Evolutionary conservation across 257 asterid genomes (phyloP).

Genomic region (Nicotiana noctiflora): DNA sequence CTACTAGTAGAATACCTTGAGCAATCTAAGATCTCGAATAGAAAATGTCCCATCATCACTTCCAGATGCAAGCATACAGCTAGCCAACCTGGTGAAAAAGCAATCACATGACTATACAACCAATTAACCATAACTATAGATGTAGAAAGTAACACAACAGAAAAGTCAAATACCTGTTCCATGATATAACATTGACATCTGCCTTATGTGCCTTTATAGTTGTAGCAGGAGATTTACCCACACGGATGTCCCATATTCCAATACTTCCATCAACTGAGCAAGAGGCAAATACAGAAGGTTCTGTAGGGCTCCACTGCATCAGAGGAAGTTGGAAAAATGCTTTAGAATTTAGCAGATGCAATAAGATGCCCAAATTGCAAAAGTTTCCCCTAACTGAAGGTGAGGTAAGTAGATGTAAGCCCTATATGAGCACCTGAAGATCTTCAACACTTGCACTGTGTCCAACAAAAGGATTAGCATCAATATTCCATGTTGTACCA

Average conservation of each 20-base stretch:
- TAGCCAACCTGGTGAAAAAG: constrained; percentile 55
- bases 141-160: background rate
- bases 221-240: constrained; percentile 72
- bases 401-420: background rate
- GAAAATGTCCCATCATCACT: constrained; percentile 93
- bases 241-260: constrained; percentile 84
- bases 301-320: constrained; percentile 94
- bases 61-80: constrained; percentile 93
- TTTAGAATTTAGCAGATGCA: background rate
- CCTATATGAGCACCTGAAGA: constrained; percentile 43
- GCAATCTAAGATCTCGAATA: constrained; percentile 76
- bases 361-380: background rate
- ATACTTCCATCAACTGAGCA: constrained; percentile 83
- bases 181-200: constrained; percentile 92
- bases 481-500: constrained; percentile 70
- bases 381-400: background rate
- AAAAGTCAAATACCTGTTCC: constrained; percentile 68
- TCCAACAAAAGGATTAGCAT: constrained; percentile 32
- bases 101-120: constrained; percentile 7
- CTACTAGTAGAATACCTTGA: constrained; percentile 46
- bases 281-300: constrained; percentile 72
- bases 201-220: constrained; percentile 74
- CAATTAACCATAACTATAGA: background rate
- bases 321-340: constrained; percentile 4
- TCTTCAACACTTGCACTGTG: constrained; percentile 83